phyloP scores from a whole-genome alignment of 495 filamentous ascomycete genomes.

The Podospora appendiculata region DNA sequence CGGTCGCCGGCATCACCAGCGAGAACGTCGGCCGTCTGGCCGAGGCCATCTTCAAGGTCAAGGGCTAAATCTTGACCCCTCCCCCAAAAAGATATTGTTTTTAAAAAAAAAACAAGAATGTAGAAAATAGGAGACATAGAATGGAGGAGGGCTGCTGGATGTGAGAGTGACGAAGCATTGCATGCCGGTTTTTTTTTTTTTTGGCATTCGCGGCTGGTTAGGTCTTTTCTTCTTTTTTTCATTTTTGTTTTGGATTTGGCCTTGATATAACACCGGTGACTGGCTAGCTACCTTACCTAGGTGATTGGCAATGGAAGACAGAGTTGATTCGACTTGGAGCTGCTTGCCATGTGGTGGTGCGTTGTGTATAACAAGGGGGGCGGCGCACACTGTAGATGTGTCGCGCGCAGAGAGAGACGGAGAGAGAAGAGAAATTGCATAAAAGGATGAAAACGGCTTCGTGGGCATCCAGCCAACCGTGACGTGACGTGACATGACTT shows the following conservation, averaged over 20 bases:
- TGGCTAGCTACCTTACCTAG: too few species aligned
- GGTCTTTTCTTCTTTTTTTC: too few species aligned
- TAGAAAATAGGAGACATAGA: too few species aligned
- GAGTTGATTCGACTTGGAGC: background rate
- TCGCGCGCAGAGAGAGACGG: background rate
- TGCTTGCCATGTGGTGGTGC: background rate
- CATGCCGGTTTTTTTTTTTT: too few species aligned
- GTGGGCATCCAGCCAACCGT: background rate
- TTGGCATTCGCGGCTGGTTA: too few species aligned
- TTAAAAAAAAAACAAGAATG: too few species aligned
- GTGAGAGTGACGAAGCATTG: too few species aligned
- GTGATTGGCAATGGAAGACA: background rate
- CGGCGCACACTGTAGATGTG: too few species aligned
- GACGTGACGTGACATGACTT: background rate
- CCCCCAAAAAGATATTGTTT: too few species aligned
- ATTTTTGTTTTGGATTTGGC: too few species aligned
- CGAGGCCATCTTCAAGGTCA: slow-evolving; percentile 92
- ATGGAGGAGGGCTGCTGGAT: too few species aligned
- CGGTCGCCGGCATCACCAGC: slow-evolving; percentile 89
- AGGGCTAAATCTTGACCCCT: slow-evolving; percentile 31
- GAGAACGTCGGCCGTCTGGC: slow-evolving; percentile 91
- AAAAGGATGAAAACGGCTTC: background rate
- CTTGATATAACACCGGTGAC: too few species aligned
- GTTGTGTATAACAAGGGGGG: background rate
- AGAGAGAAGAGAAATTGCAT: background rate